Conservation (phyloP, 2,329 filamentous ascomycete species). For the Endoconidiophora polonica region DNA sequence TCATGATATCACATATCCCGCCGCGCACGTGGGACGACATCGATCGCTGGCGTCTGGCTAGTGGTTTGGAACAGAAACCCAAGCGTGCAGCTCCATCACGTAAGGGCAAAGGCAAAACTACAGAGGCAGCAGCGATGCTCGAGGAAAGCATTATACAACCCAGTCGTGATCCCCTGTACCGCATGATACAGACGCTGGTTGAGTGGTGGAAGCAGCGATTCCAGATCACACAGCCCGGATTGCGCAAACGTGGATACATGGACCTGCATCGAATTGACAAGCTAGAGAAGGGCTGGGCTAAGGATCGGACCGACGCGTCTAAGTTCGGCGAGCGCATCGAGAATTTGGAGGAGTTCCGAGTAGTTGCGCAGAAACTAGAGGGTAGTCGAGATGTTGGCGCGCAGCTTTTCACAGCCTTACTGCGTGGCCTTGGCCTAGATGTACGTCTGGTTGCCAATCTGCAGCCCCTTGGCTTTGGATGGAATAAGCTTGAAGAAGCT, state of each 20-base stretch:
- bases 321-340: constrained; percentile 61
- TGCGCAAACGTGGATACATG: constrained; percentile 85
- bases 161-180: constrained; percentile 65
- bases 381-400: constrained; percentile 80
- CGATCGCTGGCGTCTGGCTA: constrained; percentile 54
- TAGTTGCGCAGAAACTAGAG: constrained; percentile 48
- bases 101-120: constrained; percentile 24
- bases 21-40: constrained; percentile 53
- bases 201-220: constrained; percentile 84
- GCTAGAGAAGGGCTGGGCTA: constrained; percentile 53
- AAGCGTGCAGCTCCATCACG: constrained; percentile 17
- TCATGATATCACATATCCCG: constrained; percentile 57
- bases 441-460: constrained; percentile 69
- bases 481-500: constrained; percentile 73
- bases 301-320: constrained; percentile 42
- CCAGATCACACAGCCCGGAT: constrained; percentile 54
- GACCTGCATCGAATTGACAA: constrained; percentile 56
- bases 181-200: constrained; percentile 58
- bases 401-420: constrained; percentile 74
- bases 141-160: constrained; percentile 59
- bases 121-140: constrained; percentile 41
- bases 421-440: constrained; percentile 68
- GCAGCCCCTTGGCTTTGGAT: constrained; percentile 78
- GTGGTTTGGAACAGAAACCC: constrained; percentile 35
- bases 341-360: constrained; percentile 50